Evolutionary conservation across 306 rosid species (phyloP).

Genomic region (Gastrolobium villosum): DNA sequence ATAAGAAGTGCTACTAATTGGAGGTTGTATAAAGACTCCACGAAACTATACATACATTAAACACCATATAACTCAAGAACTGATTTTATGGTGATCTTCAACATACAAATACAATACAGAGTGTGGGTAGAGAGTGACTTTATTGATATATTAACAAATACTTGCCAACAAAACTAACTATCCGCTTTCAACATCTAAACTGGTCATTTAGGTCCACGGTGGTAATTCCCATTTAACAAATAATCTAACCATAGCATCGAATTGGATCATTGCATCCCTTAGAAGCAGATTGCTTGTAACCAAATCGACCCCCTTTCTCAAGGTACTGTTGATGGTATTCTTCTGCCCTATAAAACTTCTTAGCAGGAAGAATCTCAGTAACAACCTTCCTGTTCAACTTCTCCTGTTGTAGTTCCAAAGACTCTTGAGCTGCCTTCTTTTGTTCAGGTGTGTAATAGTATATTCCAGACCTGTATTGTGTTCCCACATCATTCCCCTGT

Average conservation of each 20-base stretch:
- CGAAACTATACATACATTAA: conserved; percentile 23
- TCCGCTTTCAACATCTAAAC: conserved; percentile 29
- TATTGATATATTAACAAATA: conserved; percentile 40
- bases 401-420: conserved; percentile 71
- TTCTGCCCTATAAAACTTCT: conserved; percentile 90
- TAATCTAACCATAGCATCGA: conserved; percentile 84
- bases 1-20: conserved; percentile 3
- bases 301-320: conserved; percentile 92
- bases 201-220: background rate
- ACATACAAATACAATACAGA: conserved; percentile 20
- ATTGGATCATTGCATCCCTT: conserved; percentile 94
- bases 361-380: conserved; percentile 90
- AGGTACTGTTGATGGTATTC: conserved; percentile 97
- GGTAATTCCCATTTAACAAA: background rate
- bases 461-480: conserved; percentile 95
- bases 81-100: conserved; percentile 30
- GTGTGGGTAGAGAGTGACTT: background rate
- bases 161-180: conserved; percentile 20
- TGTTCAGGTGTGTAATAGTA: conserved; percentile 95
- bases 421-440: conserved; percentile 77
- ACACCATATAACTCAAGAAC: conserved; percentile 2
- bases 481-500: conserved; percentile 95
- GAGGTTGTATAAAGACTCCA: background rate
- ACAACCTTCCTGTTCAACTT: conserved; percentile 72
- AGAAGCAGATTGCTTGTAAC: conserved; percentile 74